Base-by-base conservation (phyloP, 176 grass and related monocot species). In the Avena sativa region DNA sequence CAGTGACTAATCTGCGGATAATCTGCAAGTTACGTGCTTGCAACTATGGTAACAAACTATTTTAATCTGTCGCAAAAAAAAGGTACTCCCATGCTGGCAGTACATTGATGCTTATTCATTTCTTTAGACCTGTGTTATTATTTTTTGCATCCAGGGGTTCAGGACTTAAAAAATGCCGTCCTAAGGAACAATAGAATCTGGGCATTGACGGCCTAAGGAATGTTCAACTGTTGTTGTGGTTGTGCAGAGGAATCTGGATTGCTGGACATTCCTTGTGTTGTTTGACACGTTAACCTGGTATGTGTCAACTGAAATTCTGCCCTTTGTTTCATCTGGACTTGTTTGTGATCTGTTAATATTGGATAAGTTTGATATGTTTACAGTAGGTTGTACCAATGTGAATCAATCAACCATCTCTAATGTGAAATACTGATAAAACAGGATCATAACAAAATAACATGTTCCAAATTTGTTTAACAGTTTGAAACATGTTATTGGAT, bases 221-320 rank as follows among this genome's bases (percentile, higher is more conserved):
- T 92, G 5, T 74, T 90, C 4, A 12, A 6, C 4, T 59, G 71
- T 85, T 81, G 75, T 80, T 61, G 88, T 91, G 58, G 76, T 80
- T 11, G 88, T 75, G 49, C 88, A 79, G 53, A 76, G 64, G 55
- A 53, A 76, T 82, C 80, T 47, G 84, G 83, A 81, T 81, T 87
- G 43, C n/a, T 87, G 14, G 49, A 78, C 73, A 78, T 92, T 19
- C 80, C 80, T 43, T 85, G 78, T 74, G 79, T 85, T 72, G 50
- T 84, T 85, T 48, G 49, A 34, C 86, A 89, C 44, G 85, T 93
- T 34, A 91, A 82, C 49, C 79, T 87, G 86, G 89, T 95, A 76
- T 71, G 64, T 38, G 28, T 34, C 25, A 0, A 28, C 15, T 9
- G 10, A 12, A 36, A 15, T 14, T 63, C 34, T 67, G 10, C 53